These are phyloP conservation scores for Myrica gale DNA, from an alignment of 306 rosid species.

Conservation along the genomic window DNA sequence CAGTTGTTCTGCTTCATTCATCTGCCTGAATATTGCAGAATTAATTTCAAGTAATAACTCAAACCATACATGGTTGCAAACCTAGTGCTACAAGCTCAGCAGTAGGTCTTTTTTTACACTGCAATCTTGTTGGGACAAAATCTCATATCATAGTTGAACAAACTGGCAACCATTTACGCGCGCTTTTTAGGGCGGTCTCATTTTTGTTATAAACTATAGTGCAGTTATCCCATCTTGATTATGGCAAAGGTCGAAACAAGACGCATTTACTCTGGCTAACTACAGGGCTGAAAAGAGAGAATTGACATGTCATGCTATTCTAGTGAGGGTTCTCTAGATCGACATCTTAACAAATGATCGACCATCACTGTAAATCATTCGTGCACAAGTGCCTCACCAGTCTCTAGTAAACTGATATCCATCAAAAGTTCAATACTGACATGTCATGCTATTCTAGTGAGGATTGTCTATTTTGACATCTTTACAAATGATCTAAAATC, in stretches of 20 bases:
- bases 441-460: background rate
- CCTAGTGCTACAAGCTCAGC: too few relatives aligned
- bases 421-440: too few relatives aligned
- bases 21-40: background rate
- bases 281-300: background rate
- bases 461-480: background rate
- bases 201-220: too few relatives aligned
- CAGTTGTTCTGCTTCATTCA: background rate
- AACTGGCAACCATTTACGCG: too few relatives aligned
- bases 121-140: too few relatives aligned
- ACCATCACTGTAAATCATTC: background rate
- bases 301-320: background rate
- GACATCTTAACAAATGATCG: background rate
- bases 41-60: too few relatives aligned
- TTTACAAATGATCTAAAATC: background rate
- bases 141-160: too few relatives aligned
- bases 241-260: background rate
- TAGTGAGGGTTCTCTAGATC: background rate
- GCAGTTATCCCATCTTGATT: background rate
- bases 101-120: too few relatives aligned
- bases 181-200: too few relatives aligned
- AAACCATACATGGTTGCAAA: too few relatives aligned
- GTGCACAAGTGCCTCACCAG: too few relatives aligned
- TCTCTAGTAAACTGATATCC: too few relatives aligned
- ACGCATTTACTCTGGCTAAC: background rate